Conservation (phyloP, 345 rosid species). For the Brassica rapa region DNA sequence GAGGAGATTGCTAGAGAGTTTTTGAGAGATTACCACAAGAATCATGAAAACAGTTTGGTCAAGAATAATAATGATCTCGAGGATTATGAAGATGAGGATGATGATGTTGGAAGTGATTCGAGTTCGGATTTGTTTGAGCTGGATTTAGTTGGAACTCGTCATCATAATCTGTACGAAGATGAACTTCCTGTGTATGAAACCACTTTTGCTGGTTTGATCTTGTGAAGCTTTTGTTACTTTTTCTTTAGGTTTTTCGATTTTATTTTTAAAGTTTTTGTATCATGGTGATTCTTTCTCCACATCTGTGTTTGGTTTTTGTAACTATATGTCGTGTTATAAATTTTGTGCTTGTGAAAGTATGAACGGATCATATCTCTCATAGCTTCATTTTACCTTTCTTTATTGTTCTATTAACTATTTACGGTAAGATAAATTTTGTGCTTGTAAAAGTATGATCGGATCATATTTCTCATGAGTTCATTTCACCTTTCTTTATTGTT, state of each 20-base stretch:
- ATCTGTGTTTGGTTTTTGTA: conserved; percentile 24
- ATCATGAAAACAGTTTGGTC: conserved; percentile 31
- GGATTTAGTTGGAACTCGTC: conserved; percentile 59
- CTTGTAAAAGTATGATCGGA: conserved; percentile 16
- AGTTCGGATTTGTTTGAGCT: conserved; percentile 79
- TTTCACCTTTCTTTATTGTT: neutral
- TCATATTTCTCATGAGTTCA: neutral
- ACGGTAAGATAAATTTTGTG: neutral
- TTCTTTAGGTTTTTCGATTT: neutral
- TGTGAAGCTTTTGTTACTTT: conserved; percentile 30
- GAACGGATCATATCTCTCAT: neutral
- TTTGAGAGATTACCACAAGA: conserved; percentile 59
- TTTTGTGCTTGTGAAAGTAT: conserved; percentile 18
- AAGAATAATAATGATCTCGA: conserved; percentile 25
- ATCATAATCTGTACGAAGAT: conserved; percentile 69
- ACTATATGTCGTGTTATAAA: conserved; percentile 26
- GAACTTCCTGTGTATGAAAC: conserved; percentile 97
- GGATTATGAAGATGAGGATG: conserved; percentile 31
- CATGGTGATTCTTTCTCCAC: neutral
- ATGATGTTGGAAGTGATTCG: conserved; percentile 50
- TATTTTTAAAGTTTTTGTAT: neutral
- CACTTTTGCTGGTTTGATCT: conserved; percentile 50
- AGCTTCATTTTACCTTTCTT: neutral
- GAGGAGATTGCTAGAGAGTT: conserved; percentile 70
- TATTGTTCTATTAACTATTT: neutral